Evolutionary conservation across 768 basidiomycete genomes (phyloP), one percentile per base, ranked within the genome.

Genomic region (Pleurotus tuoliensis): DNA sequence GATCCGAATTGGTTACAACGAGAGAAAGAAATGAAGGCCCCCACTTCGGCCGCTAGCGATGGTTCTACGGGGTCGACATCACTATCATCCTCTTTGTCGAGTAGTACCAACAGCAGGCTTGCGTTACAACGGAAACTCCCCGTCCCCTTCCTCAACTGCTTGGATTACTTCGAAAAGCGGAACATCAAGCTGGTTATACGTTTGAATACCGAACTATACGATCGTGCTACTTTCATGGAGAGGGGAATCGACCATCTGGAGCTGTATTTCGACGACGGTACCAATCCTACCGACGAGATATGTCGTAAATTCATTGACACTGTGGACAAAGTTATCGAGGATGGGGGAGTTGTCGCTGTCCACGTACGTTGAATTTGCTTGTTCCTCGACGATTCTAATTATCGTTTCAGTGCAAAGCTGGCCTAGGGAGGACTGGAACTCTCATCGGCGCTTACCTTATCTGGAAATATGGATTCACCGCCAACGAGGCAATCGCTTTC

Each of bases 381-480:
- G 20, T 54, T 56, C 53, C 58, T 61, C 40, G 30, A 11, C 30
- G 62, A 46, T 66, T 64, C 59, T 67, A 56, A 57, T 55, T 9
- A 7, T 44, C 5, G 13, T 16, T 44, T 4, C 41, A 96, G 89
- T 97, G 94, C 69, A 96, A 96, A 78, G 97, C 97, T 48, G 97
- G 97, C 41, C 80, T 99, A 9, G 97, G 97, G 20, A 81, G 97
- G 55, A 98, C 97, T 5, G 97, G 97, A 3, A 96, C 94, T 3
- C 78, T 99, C 58, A 96, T 99, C 59, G 97, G 97, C 37, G 97
- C 96, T 7, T 98, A 98, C 77, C 81, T 99, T 55, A 92, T 97
- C 59, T 99, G 97, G 91, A 98, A 98, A 71, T 96, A 98, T 64
- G 92, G 92, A 18, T 99, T 99, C 69, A 93, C 94, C 15, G 96